Evolutionary conservation across 345 rosid species (phyloP).

Genomic region (Fremontodendron californicum): DNA sequence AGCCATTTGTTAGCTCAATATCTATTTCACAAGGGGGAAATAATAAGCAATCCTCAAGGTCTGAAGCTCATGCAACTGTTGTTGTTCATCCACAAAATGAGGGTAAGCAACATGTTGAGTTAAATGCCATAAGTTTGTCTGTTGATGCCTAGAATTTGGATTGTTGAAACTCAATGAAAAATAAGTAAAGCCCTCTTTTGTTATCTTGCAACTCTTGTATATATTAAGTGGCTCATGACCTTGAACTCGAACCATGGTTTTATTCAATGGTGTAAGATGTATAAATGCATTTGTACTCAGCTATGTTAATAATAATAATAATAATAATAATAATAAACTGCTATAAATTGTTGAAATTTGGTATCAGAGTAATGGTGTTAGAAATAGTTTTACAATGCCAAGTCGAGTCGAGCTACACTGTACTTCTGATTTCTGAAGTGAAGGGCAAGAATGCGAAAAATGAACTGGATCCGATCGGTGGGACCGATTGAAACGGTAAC

Average conservation of each 20-base stretch:
- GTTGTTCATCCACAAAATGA: conserved; percentile 46
- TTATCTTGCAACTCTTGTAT: neutral
- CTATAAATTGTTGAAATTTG: neutral
- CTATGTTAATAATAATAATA: neutral
- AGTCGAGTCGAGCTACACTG: too few relatives aligned
- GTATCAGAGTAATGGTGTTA: too few relatives aligned
- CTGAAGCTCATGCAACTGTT: conserved; percentile 64
- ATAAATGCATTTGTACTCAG: neutral
- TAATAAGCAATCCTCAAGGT: conserved; percentile 30
- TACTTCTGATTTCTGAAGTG: too few relatives aligned
- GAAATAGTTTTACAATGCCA: too few relatives aligned
- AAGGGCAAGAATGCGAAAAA: too few relatives aligned
- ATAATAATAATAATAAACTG: neutral
- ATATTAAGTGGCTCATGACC: neutral
- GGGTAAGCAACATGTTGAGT: conserved; percentile 71
- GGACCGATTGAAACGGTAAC: too few relatives aligned
- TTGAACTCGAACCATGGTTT: neutral
- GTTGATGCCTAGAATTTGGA: conserved; percentile 43
- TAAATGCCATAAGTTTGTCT: conserved; percentile 63
- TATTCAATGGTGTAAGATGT: neutral
- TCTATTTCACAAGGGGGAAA: conserved; percentile 42
- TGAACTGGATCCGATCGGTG: too few relatives aligned
- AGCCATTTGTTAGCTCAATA: conserved; percentile 47
- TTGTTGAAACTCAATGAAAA: neutral
- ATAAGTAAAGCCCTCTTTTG: neutral